Conservation (phyloP, 441 rosid genomes). For the Eutrema salsugineum region DNA sequence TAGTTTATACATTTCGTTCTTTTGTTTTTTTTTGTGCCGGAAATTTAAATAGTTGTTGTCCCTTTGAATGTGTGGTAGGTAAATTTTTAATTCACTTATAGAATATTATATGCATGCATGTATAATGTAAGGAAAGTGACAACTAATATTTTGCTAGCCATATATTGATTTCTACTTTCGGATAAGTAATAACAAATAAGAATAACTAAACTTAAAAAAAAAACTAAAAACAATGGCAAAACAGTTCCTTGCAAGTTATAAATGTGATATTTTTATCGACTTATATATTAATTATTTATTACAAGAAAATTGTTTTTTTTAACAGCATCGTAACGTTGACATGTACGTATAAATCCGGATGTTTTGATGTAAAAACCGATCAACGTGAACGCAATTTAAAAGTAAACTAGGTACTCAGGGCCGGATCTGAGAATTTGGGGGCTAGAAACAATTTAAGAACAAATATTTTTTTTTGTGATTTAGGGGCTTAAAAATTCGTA, state of each 20-base stretch:
- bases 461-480: too few species aligned
- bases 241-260: not conserved
- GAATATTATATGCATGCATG: not conserved
- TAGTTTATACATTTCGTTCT: slow-evolving; percentile 1
- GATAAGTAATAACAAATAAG: not conserved
- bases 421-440: too few species aligned
- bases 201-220: not conserved
- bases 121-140: slow-evolving; percentile 2
- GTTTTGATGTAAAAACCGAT: not conserved
- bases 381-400: not conserved
- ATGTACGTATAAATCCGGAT: not conserved
- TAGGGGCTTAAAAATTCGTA: too few species aligned
- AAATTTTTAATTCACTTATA: not conserved
- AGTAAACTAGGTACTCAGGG: not conserved
- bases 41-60: not conserved
- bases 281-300: not conserved
- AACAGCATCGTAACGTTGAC: not conserved
- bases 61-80: slow-evolving; percentile 14
- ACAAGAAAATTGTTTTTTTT: not conserved
- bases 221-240: not conserved
- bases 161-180: not conserved
- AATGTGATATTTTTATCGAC: not conserved
- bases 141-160: not conserved
- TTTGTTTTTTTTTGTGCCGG: slow-evolving; percentile 1
- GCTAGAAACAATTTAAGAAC: too few species aligned